Base-by-base conservation (phyloP, 768 basidiomycete genomes). In the Favolaschia claudopus region DNA sequence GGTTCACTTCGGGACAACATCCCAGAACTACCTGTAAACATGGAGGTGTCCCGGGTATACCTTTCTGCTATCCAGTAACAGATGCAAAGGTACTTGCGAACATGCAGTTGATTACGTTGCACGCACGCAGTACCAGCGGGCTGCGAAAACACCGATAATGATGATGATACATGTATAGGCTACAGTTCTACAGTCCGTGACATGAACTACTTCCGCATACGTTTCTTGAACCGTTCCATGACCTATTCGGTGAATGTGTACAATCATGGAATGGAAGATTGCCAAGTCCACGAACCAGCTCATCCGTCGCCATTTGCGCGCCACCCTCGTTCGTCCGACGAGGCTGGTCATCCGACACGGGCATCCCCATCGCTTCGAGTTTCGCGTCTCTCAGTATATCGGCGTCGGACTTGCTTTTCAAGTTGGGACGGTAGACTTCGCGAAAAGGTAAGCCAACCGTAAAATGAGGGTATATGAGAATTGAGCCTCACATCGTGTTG, bases 171-270 rank as follows among this genome's bases (percentile, higher is more conserved):
- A n/a, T n/a, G n/a, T n/a, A n/a, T n/a, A n/a, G n/a, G n/a, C 48
- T 49, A 60, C 46, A 54, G 43, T 40, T 43, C 27, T 25, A 9
- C 4, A n/a, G n/a, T 44, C 36, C 28, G 19, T 13, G n/a, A 45
- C 20, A 13, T 49, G 37, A 24, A 29, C 31, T 76, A 92, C 71
- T 89, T 91, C 36, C 90, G 85, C 92, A 95, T 93, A 56, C 95
- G 81, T 77, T 99, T 97, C 83, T 96, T 98, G 82, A 98, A 99
- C 29, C 96, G 87, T 74, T 96, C 95, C 92, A 95, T 92, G 51
- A 93, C 92, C 91, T 93, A 63, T 36, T 32, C 31, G 39, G 14
- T 20, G 51, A 25, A 46, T 7, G 22, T 28, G 24, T 25, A 61
- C 38, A 22, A 47, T n/a, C 28, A 47, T 24, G 15, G 28, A 33